Evolutionary conservation across 495 filamentous ascomycete species (phyloP), one percentile per base, ranked within the genome.

Genomic region (Tuber microsphaerosporum): DNA sequence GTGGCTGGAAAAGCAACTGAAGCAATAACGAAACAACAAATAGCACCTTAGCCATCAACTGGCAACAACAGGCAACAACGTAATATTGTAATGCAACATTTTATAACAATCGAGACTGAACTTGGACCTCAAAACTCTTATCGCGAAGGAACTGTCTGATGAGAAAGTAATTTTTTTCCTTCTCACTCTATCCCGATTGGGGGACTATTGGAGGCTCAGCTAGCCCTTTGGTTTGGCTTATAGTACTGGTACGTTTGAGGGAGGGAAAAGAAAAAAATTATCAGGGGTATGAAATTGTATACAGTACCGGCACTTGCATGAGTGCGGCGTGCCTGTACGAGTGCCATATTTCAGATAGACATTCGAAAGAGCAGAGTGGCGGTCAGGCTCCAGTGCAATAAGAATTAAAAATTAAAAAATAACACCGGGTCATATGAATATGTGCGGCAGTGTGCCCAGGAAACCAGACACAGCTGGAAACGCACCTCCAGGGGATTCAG

Each of bases 71-170:
- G 56, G 26, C 56, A 65, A 65, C 56, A 65, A 17, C 56, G 34
- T 65, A 19, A 31, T 16, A 17, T 65, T 65, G 56, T 5, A 7
- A 65, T 31, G 26, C 56, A 65, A 65, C 56, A 65, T 34, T 41
- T 73, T 76, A 39, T 26, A 74, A 39, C 65, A 71, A 65, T 74
- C 41, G 56, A 61, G 22, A 61, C 26, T 31, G n/a, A 17, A 65
- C 75, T 68, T 69, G 70, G 42, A 51, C 51, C 46, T 75, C 65
- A 73, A 46, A 73, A 73, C 71, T 78, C 74, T 73, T 76, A 76
- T 75, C 74, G 71, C 43, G 70, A 51, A 51, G 71, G 56, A 79
- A 79, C 73, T 70, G 73, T 75, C 77, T 65, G 72, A 73, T 79
- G 77, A 70, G 65, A 68, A 42, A 65, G 12, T 31, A 19, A 78